phyloP scores from a whole-genome alignment of 371 early-diverging fungal species.

The Dichotomocladium elegans region DNA sequence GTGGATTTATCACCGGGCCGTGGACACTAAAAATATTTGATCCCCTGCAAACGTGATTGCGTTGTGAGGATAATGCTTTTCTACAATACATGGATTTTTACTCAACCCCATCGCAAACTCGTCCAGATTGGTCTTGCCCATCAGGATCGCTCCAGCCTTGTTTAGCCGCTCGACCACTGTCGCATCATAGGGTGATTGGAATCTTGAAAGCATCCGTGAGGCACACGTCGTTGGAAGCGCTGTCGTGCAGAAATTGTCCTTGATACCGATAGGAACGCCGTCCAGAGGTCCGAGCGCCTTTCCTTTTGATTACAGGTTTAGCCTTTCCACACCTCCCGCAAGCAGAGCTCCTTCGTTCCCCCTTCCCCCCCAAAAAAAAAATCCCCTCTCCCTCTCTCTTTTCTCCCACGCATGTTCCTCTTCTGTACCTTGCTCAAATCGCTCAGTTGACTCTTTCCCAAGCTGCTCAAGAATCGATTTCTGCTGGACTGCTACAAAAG shows the following conservation, averaged over 20 bases:
- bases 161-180: constrained; percentile 66
- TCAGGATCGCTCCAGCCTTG: constrained; percentile 65
- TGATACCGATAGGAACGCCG: constrained; percentile 64
- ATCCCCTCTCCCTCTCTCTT: background rate
- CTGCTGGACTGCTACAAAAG: constrained; percentile 29
- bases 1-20: constrained; percentile 55
- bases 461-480: background rate
- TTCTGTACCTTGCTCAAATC: constrained; percentile 4
- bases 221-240: constrained; percentile 65
- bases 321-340: no score
- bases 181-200: constrained; percentile 74
- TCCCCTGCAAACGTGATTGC: constrained; percentile 26
- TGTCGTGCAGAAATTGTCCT: constrained; percentile 69
- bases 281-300: constrained; percentile 40
- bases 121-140: constrained; percentile 94
- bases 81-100: background rate
- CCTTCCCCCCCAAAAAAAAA: background rate
- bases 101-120: constrained; percentile 97
- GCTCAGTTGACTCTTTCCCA: background rate
- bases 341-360: no score
- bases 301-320: no score
- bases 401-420: background rate
- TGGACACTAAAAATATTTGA: constrained; percentile 48
- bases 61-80: background rate
- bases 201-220: constrained; percentile 69